Percentiles rank a stretch among this genome's conserved stretches.
Conservation (phyloP, 2,329 filamentous ascomycete species). For the Coleophoma cylindrospora region DNA sequence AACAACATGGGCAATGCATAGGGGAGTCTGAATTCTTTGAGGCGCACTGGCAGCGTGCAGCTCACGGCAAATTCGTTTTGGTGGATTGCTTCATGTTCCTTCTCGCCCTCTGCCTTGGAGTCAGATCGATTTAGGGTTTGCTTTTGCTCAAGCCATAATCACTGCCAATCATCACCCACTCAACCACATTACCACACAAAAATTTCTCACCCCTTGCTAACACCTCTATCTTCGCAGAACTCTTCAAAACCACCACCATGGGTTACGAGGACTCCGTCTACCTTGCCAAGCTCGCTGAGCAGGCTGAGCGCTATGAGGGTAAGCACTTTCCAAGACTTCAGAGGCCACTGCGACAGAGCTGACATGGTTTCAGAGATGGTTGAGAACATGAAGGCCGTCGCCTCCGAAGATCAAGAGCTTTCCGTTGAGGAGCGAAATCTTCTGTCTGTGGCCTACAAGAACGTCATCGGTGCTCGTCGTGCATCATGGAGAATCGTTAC, state of each 20-base stretch:
- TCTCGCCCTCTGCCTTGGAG: no score
- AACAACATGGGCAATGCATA: neutral
- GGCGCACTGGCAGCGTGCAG: no score
- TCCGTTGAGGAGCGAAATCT: constrained; percentile 98
- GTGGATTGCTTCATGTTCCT: no score
- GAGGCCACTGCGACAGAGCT: no score
- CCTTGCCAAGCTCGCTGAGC: constrained; percentile 99
- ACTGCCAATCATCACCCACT: neutral
- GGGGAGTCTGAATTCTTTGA: neutral
- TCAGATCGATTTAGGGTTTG: no score
- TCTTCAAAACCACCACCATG: constrained; percentile 61
- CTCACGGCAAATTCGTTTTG: no score
- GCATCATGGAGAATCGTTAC: constrained; percentile 99
- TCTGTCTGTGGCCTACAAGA: constrained; percentile 99
- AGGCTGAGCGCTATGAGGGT: constrained; percentile 99
- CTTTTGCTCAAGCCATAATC: no score
- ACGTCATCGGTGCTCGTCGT: constrained; percentile 96
- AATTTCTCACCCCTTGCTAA: neutral
- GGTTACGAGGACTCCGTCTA: constrained; percentile 99
- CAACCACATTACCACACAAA: neutral
- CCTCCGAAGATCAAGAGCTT: constrained; percentile 77
- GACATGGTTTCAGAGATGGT: constrained; percentile 72
- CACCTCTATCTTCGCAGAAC: neutral
- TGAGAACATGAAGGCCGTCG: constrained; percentile 97
- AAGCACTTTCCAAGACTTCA: constrained; percentile 29